phyloP scores from a whole-genome alignment of 805 yeast species.

The Metschnikowia orientalis region DNA sequence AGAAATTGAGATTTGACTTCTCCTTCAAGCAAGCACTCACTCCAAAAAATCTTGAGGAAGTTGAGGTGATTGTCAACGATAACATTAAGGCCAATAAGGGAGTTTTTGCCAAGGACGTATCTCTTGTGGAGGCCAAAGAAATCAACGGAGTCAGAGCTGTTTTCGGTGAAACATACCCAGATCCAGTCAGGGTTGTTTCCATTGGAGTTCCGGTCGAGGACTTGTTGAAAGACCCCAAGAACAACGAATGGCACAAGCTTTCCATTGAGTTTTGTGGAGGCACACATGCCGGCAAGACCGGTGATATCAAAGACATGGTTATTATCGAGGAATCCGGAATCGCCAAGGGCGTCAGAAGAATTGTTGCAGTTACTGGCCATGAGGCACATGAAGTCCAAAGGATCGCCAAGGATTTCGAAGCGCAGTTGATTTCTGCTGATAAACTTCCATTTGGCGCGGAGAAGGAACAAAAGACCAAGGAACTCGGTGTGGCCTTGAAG shows the following conservation, averaged over 20 bases:
- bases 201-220: constrained; percentile 90
- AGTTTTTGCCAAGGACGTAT: constrained; percentile 82
- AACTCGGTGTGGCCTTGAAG: constrained; percentile 77
- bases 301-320: constrained; percentile 88
- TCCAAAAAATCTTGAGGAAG: constrained; percentile 62
- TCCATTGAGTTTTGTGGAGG: constrained; percentile 99
- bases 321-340: constrained; percentile 94
- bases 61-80: constrained; percentile 70
- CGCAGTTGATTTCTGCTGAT: constrained; percentile 54
- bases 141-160: constrained; percentile 93
- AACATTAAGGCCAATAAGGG: constrained; percentile 64
- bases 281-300: constrained; percentile 89
- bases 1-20: constrained; percentile 93
- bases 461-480: constrained; percentile 81
- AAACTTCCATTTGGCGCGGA: constrained; percentile 65
- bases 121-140: constrained; percentile 63
- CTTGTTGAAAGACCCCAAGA: constrained; percentile 64
- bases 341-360: constrained; percentile 97
- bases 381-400: constrained; percentile 90
- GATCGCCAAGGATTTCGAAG: constrained; percentile 67
- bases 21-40: constrained; percentile 85
- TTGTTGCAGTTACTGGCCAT: constrained; percentile 92
- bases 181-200: constrained; percentile 96
- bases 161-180: constrained; percentile 98
- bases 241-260: constrained; percentile 67